Conservation (phyloP, 2,329 filamentous ascomycete species). For the Phyllosticta citriasiana region DNA sequence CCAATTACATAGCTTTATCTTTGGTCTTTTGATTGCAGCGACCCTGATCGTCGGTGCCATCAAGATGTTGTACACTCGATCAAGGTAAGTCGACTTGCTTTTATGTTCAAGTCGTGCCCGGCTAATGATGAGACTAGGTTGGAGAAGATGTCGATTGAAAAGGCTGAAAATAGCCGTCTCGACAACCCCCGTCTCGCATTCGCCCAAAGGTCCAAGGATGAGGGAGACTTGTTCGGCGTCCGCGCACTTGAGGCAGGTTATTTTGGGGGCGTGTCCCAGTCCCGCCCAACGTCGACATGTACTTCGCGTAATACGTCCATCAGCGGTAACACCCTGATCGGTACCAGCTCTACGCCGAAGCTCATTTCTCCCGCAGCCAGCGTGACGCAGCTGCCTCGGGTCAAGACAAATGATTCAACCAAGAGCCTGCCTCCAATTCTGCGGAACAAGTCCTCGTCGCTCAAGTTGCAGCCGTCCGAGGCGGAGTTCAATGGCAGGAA, state of each 20-base stretch:
- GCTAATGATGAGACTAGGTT: conserved; percentile 15
- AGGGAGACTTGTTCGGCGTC: conserved; percentile 30
- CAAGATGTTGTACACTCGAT: conserved; percentile 27
- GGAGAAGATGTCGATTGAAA: conserved; percentile 19
- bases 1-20: conserved; percentile 22
- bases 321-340: conserved; percentile 26
- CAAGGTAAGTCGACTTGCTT: conserved; percentile 20
- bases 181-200: conserved; percentile 26
- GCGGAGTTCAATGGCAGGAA: conserved; percentile 27
- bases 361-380: conserved; percentile 23
- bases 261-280: conserved; percentile 30
- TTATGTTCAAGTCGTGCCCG: neutral
- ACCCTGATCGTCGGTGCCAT: conserved; percentile 23
- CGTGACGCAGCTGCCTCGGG: conserved; percentile 21
- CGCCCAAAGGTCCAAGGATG: conserved; percentile 27
- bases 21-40: conserved; percentile 21
- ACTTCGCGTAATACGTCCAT: conserved; percentile 17
- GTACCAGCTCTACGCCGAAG: conserved; percentile 22
- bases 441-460: conserved; percentile 10
- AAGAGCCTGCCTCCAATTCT: conserved; percentile 15
- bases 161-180: conserved; percentile 18
- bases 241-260: conserved; percentile 34
- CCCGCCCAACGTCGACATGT: conserved; percentile 24
- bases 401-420: conserved; percentile 16
- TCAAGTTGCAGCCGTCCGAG: conserved; percentile 25